Conservation (phyloP, 2,329 filamentous ascomycete genomes). For the Periconia sp. region DNA sequence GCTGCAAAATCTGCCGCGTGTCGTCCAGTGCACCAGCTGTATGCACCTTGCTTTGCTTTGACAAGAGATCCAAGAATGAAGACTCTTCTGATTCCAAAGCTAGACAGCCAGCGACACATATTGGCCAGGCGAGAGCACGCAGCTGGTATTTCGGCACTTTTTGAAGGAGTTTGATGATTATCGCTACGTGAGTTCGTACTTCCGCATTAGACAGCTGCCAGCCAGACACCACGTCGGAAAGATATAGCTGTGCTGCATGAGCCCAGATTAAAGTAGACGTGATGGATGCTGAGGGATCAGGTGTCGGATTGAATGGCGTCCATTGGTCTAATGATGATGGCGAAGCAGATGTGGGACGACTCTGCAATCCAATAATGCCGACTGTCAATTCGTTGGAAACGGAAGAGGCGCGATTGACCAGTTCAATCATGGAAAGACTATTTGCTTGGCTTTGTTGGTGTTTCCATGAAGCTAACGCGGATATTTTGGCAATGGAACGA, state of each 20-base stretch:
- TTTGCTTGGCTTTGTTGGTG: background rate
- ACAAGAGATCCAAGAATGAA: slow-evolving; percentile 2
- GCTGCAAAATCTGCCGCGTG: slow-evolving; percentile 5
- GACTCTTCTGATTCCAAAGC: slow-evolving; percentile 5
- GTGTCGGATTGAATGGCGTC: background rate
- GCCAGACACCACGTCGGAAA: slow-evolving; percentile 6
- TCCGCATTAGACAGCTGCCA: slow-evolving; percentile 9
- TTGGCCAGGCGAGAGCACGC: slow-evolving; percentile 15
- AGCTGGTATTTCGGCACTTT: slow-evolving; percentile 5
- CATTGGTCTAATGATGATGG: background rate
- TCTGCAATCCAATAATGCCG: slow-evolving; percentile 3
- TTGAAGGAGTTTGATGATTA: slow-evolving; percentile 6
- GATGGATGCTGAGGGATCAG: background rate
- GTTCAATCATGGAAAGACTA: slow-evolving; percentile 7
- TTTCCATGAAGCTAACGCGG: slow-evolving; percentile 10
- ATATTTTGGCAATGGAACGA: slow-evolving; percentile 8
- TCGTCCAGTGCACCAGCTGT: slow-evolving; percentile 11
- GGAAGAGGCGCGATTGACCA: slow-evolving; percentile 6
- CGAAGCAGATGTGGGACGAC: background rate
- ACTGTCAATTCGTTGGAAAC: slow-evolving; percentile 6
- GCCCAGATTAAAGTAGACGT: slow-evolving; percentile 12
- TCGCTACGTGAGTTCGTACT: slow-evolving; percentile 4
- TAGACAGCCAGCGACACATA: slow-evolving; percentile 17
- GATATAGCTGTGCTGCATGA: slow-evolving; percentile 13
- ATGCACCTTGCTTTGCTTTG: slow-evolving; percentile 2